These are phyloP conservation scores for Larix kaempferi DNA, from an alignment of 75 land plant genomes.

Conservation along the genomic window DNA sequence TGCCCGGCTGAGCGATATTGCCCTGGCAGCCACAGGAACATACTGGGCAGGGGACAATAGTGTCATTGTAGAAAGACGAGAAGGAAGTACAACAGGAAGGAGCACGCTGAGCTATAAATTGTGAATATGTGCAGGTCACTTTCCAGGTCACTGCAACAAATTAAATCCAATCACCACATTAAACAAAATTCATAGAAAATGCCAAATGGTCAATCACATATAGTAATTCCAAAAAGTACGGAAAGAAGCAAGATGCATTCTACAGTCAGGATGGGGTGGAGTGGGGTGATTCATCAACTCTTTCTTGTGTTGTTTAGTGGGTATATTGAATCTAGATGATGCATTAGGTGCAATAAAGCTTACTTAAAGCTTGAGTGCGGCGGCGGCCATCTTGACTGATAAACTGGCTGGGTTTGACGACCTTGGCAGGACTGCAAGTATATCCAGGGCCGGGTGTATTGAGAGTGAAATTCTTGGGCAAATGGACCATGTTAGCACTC, in stretches of 20 bases:
- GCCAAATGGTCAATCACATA: no score
- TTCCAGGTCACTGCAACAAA: conserved; percentile 88
- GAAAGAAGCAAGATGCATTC: no score
- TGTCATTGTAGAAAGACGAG: conserved; percentile 70
- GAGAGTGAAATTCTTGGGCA: conserved; percentile 58
- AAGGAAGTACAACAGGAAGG: conserved; percentile 82
- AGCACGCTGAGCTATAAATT: conserved; percentile 44
- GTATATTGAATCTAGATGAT: no score
- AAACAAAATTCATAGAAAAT: no score
- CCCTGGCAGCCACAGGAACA: conserved; percentile 70
- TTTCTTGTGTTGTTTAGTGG: no score
- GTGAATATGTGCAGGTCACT: conserved; percentile 77
- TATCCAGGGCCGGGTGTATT: conserved; percentile 59
- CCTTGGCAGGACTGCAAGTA: conserved; percentile 55
- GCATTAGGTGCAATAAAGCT: no score
- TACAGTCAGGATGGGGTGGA: no score
- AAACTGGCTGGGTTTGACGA: conserved; percentile 38
- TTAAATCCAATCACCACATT: background rate
- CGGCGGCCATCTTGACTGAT: conserved; percentile 47
- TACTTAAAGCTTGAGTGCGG: conserved; percentile 42
- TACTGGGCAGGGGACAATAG: conserved; percentile 60
- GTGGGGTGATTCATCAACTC: no score
- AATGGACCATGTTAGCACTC: conserved; percentile 40
- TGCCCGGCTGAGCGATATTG: conserved; percentile 13
- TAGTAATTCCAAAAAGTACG: no score